phyloP scores from a whole-genome alignment of 495 filamentous ascomycete genomes.

The Aspergillus avenaceus region DNA sequence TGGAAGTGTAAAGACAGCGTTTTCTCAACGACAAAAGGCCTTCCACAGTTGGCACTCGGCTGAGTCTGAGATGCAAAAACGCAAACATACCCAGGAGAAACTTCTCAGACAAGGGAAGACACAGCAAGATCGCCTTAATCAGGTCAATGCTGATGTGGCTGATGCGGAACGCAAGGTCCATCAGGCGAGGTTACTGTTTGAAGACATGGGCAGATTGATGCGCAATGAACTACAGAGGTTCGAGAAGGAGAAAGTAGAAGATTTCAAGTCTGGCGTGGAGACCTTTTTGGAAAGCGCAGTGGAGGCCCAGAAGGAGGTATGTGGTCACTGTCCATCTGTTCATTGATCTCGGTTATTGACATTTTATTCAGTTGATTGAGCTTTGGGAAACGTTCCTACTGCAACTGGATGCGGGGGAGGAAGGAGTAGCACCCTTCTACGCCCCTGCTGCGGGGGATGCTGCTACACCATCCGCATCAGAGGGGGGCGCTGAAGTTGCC shows the following conservation, averaged over 20 bases:
- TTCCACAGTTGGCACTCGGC: slow-evolving; percentile 90
- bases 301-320: slow-evolving; percentile 96
- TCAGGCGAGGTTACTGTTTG: slow-evolving; percentile 82
- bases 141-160: slow-evolving; percentile 83
- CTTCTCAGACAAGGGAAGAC: slow-evolving; percentile 86
- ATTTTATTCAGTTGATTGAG: slow-evolving; percentile 73
- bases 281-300: slow-evolving; percentile 95
- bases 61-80: slow-evolving; percentile 83
- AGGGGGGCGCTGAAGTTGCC: slow-evolving; percentile 24
- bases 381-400: slow-evolving; percentile 97
- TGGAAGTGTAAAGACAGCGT: slow-evolving; percentile 86
- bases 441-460: slow-evolving; percentile 37
- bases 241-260: slow-evolving; percentile 96
- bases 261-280: slow-evolving; percentile 97
- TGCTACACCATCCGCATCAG: slow-evolving; percentile 19
- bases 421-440: slow-evolving; percentile 75
- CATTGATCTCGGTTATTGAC: slow-evolving; percentile 12
- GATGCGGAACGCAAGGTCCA: slow-evolving; percentile 95
- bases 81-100: slow-evolving; percentile 83
- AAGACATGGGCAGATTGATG: slow-evolving; percentile 97
- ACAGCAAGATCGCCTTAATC: slow-evolving; percentile 90
- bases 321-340: slow-evolving; percentile 14
- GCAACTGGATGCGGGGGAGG: slow-evolving; percentile 90
- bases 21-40: slow-evolving; percentile 87
- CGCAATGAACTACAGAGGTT: slow-evolving; percentile 86